Base-by-base conservation (phyloP, 441 rosid species). In the Jatropha podagrica region DNA sequence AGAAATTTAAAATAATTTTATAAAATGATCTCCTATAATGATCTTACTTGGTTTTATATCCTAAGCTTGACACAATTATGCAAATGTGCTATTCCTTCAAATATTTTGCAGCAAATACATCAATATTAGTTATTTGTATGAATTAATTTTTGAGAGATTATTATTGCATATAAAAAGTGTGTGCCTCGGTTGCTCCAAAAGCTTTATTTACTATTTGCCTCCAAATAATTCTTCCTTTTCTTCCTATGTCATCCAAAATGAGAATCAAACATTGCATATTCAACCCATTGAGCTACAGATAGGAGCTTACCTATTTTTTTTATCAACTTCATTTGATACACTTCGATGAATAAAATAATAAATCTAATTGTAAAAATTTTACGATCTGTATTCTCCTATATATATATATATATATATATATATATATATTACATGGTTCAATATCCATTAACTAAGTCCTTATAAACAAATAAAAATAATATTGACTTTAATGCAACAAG, bases 21-120 rank as follows among this genome's bases (percentile, higher is more conserved):
- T 86, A 44, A 83, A 82, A 1, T 81, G 83, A 4, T 86, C 86
- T 73, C 91, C 91, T 41, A 90, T 56, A n/a, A 90, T 67, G 63
- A 87, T 87, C 77, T 88, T 87, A 72, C 91, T 90, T 0, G 89
- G 95, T 64, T 88, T 91, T 68, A 89, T 80, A 68, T 91, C 92
- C 0, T 82, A 1, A 90, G 92, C 66, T 72, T 80, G 1, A 88
- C 76, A 59, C 85, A 91, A 42, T 85, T 84, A 58, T 90, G 91
- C 78, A 87, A 82, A 71, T 88, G 88, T 66, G 88, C 88, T 64
- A 88, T 84, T 58, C 94, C 92, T 90, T 83, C 37, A 38, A 55
- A 63, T 7, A 63, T 13, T 68, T 72, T 67, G 23, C 46, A 40
- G 41, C 7, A 65, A 51, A 32, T n/a, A 66, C 8, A 61, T 60